phyloP scores from a whole-genome alignment of 257 asterid species.

The Paraleonurus japonicus region DNA sequence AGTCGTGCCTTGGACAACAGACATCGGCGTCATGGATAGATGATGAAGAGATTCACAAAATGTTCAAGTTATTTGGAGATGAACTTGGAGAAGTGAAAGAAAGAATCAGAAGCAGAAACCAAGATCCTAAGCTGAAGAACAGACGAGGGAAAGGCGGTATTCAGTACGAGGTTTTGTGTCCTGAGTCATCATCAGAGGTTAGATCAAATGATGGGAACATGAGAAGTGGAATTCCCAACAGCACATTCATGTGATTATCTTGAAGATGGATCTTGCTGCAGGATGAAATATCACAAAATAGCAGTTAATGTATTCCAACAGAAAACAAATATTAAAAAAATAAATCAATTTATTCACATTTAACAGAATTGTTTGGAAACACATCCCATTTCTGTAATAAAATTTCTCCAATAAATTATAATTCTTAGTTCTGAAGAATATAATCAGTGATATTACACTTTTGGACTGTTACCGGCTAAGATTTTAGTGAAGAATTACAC shows the following conservation, averaged over 20 bases:
- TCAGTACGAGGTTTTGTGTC: constrained; percentile 36
- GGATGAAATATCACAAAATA: background rate
- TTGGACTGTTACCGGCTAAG: background rate
- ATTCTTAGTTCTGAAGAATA: constrained; percentile 3
- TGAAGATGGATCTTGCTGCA: constrained; percentile 1
- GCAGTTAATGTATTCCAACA: constrained; percentile 10
- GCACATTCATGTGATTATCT: constrained; percentile 33
- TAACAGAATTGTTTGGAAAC: constrained; percentile 4
- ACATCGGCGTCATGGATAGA: constrained; percentile 34
- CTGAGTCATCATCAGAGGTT: constrained; percentile 27
- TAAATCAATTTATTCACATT: background rate
- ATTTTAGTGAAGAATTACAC: background rate
- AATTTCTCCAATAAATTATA: background rate
- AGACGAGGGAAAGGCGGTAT: constrained; percentile 37
- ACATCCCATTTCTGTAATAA: background rate
- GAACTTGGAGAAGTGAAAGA: constrained; percentile 42
- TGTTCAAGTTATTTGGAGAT: constrained; percentile 34
- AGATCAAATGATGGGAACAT: constrained; percentile 27
- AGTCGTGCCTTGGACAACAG: constrained; percentile 37
- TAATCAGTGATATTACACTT: background rate
- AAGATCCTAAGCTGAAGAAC: constrained; percentile 42
- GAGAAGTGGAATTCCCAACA: constrained; percentile 40
- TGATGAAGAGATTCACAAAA: constrained; percentile 35
- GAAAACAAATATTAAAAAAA: background rate
- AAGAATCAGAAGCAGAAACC: constrained; percentile 38